These are phyloP conservation scores for Agaricus subrufescens DNA, from an alignment of 768 basidiomycete species.

Conservation along the genomic window DNA sequence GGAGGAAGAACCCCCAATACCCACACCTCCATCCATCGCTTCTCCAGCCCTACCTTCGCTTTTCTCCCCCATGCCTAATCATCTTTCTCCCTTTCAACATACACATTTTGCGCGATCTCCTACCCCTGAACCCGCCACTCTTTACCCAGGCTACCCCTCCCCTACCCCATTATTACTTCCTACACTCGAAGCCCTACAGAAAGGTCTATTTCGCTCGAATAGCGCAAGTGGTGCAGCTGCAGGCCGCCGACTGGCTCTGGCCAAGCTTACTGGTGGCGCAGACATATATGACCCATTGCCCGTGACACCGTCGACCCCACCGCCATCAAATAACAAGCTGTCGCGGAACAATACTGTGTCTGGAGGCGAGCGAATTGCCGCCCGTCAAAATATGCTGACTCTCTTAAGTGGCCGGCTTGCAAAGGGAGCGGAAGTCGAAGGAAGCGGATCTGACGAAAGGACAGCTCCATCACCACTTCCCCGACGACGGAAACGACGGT, in stretches of 20 bases:
- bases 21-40: constrained; percentile 28
- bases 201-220: constrained; percentile 82
- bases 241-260: constrained; percentile 68
- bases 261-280: constrained; percentile 76
- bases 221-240: constrained; percentile 80
- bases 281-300: constrained; percentile 63
- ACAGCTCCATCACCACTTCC: constrained; percentile 41
- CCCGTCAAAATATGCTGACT: constrained; percentile 62
- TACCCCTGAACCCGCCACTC: constrained; percentile 49
- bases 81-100: constrained; percentile 40
- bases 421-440: constrained; percentile 61
- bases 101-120: constrained; percentile 46
- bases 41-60: constrained; percentile 40
- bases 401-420: constrained; percentile 54
- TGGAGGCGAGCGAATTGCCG: constrained; percentile 74
- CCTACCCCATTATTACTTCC: constrained; percentile 62
- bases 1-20: constrained; percentile 36
- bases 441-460: constrained; percentile 55
- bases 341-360: constrained; percentile 78
- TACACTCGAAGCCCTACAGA: constrained; percentile 73
- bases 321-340: constrained; percentile 36
- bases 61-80: constrained; percentile 47
- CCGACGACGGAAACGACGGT: constrained; percentile 55
- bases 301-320: constrained; percentile 46
- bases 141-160: constrained; percentile 64